phyloP scores from a whole-genome alignment of 345 rosid genomes.

The Lumnitzera racemosa region DNA sequence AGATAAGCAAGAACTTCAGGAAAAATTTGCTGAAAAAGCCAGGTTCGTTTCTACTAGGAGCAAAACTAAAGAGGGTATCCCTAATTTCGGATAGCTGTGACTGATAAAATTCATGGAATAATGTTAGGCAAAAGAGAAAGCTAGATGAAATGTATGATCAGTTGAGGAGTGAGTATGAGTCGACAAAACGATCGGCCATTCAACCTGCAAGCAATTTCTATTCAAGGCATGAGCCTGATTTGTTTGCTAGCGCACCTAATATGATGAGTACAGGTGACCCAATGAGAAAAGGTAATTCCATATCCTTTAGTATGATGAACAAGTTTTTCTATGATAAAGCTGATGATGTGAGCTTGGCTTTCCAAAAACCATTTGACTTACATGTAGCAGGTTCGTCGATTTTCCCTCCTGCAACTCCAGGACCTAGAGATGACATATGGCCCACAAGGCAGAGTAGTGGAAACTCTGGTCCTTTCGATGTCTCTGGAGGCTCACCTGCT shows the following conservation, averaged over 20 bases:
- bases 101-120: too few species aligned
- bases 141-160: conserved; percentile 98
- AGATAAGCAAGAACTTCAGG: conserved; percentile 95
- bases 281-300: conserved; percentile 55
- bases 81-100: too few species aligned
- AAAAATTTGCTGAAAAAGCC: conserved; percentile 87
- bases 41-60: conserved; percentile 32
- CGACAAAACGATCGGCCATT: conserved; percentile 69
- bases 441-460: conserved; percentile 78
- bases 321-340: neutral
- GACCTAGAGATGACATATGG: conserved; percentile 83
- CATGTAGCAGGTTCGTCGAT: conserved; percentile 74
- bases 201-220: conserved; percentile 68
- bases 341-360: neutral
- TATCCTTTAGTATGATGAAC: conserved; percentile 3
- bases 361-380: conserved; percentile 71
- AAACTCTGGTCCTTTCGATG: conserved; percentile 65
- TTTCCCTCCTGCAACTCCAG: conserved; percentile 92
- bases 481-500: conserved; percentile 54
- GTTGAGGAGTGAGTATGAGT: conserved; percentile 68
- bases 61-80: neutral
- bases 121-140: conserved; percentile 86
- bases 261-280: conserved; percentile 64
- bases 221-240: conserved; percentile 58
- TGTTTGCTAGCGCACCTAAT: conserved; percentile 56